phyloP scores from a whole-genome alignment of 2,329 filamentous ascomycete species.

The Zymoseptoria ardabiliae region DNA sequence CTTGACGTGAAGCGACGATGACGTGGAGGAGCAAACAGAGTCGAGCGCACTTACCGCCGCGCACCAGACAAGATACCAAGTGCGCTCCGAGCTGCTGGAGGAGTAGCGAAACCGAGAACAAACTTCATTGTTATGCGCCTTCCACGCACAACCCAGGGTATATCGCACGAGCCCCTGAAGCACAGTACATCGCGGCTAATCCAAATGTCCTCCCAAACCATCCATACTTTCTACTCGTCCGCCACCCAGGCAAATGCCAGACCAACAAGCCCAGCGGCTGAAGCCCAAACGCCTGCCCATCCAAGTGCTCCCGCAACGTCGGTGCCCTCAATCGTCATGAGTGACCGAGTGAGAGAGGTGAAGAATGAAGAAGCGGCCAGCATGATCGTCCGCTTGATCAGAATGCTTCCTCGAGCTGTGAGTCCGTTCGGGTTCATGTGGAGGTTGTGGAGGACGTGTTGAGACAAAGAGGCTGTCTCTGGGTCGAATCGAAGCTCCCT shows the following conservation, averaged over 20 bases:
- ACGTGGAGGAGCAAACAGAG: neutral
- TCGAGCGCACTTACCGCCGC: neutral
- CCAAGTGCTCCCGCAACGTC: slow-evolving; percentile 61
- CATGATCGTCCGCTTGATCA: slow-evolving; percentile 48
- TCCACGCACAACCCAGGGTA: neutral
- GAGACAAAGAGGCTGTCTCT: slow-evolving; percentile 54
- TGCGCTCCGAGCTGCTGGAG: too few relatives aligned
- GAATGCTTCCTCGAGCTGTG: slow-evolving; percentile 56
- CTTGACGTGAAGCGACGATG: neutral
- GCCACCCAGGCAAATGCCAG: slow-evolving; percentile 47
- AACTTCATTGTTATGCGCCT: neutral
- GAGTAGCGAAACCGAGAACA: neutral
- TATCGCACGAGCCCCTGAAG: neutral
- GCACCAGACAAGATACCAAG: neutral
- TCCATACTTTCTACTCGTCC: slow-evolving; percentile 23
- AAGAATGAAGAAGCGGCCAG: slow-evolving; percentile 40
- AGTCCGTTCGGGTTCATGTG: slow-evolving; percentile 55
- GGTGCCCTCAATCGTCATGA: slow-evolving; percentile 61
- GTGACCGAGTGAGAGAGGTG: slow-evolving; percentile 59
- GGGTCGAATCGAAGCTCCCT: slow-evolving; percentile 56
- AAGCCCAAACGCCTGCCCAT: slow-evolving; percentile 70
- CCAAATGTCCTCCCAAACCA: neutral
- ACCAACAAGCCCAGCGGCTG: slow-evolving; percentile 56
- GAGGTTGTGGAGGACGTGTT: slow-evolving; percentile 66
- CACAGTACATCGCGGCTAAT: neutral